Base-by-base conservation (phyloP, 805 yeast genomes). In the Alloascoidea africana region DNA sequence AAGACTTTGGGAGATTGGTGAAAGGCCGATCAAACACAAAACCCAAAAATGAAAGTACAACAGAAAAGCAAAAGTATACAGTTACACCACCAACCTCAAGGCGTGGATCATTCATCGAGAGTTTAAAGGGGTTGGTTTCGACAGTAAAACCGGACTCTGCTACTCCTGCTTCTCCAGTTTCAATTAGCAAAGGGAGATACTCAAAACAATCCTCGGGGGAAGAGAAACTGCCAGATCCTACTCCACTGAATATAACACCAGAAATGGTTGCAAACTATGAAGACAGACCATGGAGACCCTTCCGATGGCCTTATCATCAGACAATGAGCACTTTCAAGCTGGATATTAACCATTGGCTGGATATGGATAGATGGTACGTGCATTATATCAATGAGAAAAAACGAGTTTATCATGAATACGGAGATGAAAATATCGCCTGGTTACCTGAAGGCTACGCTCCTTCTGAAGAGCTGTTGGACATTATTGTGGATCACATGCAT, bases 271-370 rank as follows among this genome's bases (percentile, higher is more conserved):
- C 60, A 43, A 66, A 65, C 16, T 74, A 76, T 48, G 83, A 78
- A 46, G 86, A 76, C 47, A 62, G 86, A 51, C 85, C 86, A 8
- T 78, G 86, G 86, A 63, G 86, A 56, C 85, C 85, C 5, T 78
- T 78, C 57, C 61, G 86, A 48, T 75, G 81, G 76, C 86, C 86
- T 18, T 78, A 78, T 49, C 84, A 77, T 53, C 86, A 78, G 54
- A 78, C 85, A 2, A 78, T 78, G 86, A 68, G 79, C 13, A 76
- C 78, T 36, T 77, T 66, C 59, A 74, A 72, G 50, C 62, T 78
- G n/a, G 82, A 77, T 49, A 61, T 75, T 27, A 76, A 77, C 53
- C 80, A 78, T 55, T 78, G 86, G 86, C 56, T 78, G 44, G 85
- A 78, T 48, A 78, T 78, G 85, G 86, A 78, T 53, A 77, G 76